Conservation (phyloP, 257 asterid genomes). For the Plectranthus barbatus region DNA sequence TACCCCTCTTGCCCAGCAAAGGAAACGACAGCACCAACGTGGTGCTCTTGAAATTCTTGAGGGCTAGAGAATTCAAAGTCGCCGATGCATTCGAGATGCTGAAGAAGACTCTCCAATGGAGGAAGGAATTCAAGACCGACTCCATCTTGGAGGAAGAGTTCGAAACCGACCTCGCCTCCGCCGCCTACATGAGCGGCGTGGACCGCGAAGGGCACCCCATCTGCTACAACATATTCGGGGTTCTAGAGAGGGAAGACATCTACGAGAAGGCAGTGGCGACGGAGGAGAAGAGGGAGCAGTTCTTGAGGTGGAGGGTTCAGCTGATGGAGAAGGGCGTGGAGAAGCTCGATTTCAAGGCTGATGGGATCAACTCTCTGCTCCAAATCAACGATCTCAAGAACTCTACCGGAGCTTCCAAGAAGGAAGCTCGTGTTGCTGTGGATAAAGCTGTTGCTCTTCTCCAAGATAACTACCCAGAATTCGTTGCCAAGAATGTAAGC, state of each 20-base stretch:
- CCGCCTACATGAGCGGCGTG: slow-evolving; percentile 58
- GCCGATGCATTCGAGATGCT: slow-evolving; percentile 63
- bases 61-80: slow-evolving; percentile 73
- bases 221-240: slow-evolving; percentile 73
- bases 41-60: slow-evolving; percentile 57
- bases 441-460: slow-evolving; percentile 60
- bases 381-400: slow-evolving; percentile 67
- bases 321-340: slow-evolving; percentile 68
- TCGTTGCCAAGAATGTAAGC: slow-evolving; percentile 68
- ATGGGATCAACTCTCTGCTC: slow-evolving; percentile 46
- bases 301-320: slow-evolving; percentile 77
- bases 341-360: slow-evolving; percentile 56
- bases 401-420: slow-evolving; percentile 54
- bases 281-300: slow-evolving; percentile 54
- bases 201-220: slow-evolving; percentile 65
- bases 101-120: slow-evolving; percentile 62
- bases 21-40: slow-evolving; percentile 52
- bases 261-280: slow-evolving; percentile 41
- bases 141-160: slow-evolving; percentile 50
- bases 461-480: slow-evolving; percentile 83
- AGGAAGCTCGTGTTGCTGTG: slow-evolving; percentile 56
- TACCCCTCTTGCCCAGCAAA: slow-evolving; percentile 52
- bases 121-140: slow-evolving; percentile 50
- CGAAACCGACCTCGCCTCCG: slow-evolving; percentile 39
- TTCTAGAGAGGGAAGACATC: slow-evolving; percentile 38